Evolutionary conservation across 2,329 filamentous ascomycete genomes (phyloP).

Genomic region (Phialophora chinensis): DNA sequence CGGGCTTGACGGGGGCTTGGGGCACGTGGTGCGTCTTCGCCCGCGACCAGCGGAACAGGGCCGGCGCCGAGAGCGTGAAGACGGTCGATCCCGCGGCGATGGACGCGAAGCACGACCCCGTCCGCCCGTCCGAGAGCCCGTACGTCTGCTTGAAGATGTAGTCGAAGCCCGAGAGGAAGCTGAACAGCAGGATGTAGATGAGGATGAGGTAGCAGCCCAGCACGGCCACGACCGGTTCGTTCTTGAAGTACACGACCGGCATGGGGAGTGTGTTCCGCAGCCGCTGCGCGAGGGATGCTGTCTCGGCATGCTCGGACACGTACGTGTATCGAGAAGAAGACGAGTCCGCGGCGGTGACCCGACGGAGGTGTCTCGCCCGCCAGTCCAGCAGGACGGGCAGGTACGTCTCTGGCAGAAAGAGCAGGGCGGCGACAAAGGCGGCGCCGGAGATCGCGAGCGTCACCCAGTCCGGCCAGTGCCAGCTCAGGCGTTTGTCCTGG

Average conservation of each 20-base stretch:
- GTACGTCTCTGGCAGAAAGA: conserved; percentile 20
- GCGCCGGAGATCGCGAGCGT: conserved; percentile 11
- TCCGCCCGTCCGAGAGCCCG: conserved; percentile 50
- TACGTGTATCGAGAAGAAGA: background rate
- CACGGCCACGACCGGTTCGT: conserved; percentile 47
- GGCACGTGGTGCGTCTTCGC: conserved; percentile 2
- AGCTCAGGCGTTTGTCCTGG: background rate
- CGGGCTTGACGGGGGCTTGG: conserved; percentile 45
- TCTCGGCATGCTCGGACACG: background rate
- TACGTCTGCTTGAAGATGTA: conserved; percentile 60
- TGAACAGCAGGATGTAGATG: conserved; percentile 45
- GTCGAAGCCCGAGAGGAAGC: conserved; percentile 54
- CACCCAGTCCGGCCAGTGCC: conserved; percentile 16
- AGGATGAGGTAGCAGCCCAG: conserved; percentile 41
- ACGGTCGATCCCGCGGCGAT: conserved; percentile 48
- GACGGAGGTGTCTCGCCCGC: conserved; percentile 16
- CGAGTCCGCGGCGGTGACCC: background rate
- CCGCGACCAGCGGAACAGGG: conserved; percentile 3
- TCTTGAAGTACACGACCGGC: conserved; percentile 54
- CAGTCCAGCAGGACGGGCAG: conserved; percentile 15
- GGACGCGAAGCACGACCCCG: conserved; percentile 55
- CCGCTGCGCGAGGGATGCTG: background rate
- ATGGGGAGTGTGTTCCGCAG: background rate
- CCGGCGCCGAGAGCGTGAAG: conserved; percentile 41
- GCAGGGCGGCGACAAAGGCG: background rate